These are phyloP conservation scores for Vicia villosa DNA, from an alignment of 306 rosid species.

Conservation along the genomic window DNA sequence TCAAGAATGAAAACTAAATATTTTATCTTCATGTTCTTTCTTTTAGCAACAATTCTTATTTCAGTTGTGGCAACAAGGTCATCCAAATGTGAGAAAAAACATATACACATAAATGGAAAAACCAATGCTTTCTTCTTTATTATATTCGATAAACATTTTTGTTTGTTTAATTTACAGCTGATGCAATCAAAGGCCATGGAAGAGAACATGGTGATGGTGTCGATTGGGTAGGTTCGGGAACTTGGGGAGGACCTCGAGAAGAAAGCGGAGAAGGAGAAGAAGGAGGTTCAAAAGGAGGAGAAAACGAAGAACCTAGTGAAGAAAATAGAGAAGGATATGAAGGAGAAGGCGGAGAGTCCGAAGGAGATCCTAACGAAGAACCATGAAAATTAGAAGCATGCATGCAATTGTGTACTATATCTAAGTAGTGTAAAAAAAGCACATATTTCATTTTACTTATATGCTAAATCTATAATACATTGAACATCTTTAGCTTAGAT, in stretches of 20 bases:
- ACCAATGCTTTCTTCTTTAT: background rate
- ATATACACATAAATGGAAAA: background rate
- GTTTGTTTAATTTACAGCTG: background rate
- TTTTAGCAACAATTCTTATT: background rate
- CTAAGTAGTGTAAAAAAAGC: too few species aligned
- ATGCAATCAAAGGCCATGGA: background rate
- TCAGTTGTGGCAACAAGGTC: background rate
- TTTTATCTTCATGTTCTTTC: background rate
- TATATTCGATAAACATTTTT: background rate
- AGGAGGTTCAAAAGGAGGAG: background rate
- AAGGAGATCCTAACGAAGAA: background rate
- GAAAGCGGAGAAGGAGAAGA: background rate
- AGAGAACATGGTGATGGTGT: background rate
- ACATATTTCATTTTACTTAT: too few species aligned
- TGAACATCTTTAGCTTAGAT: too few species aligned
- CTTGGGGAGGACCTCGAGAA: background rate
- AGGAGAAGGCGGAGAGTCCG: background rate
- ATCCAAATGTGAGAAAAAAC: background rate
- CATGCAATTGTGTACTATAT: background rate
- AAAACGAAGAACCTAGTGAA: background rate
- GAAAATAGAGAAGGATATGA: background rate
- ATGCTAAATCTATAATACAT: too few species aligned
- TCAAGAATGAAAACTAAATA: background rate
- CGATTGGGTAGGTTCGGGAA: background rate
- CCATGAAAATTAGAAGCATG: background rate